Conservation (phyloP, 2,329 filamentous ascomycete species). For the Lachnellula willkommii region DNA sequence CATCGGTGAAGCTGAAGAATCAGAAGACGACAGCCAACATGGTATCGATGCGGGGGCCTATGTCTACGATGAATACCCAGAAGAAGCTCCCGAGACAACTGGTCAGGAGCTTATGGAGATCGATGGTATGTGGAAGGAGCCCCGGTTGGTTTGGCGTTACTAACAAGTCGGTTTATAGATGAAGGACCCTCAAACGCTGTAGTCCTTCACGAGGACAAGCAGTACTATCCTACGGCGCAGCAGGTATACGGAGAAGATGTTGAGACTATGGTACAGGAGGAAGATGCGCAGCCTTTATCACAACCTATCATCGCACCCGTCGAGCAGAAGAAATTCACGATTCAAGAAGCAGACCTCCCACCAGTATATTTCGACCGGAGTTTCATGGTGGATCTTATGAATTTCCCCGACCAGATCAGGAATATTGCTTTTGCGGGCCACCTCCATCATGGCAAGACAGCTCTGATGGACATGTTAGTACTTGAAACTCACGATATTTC, state of each 20-base stretch:
- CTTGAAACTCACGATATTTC: conserved; percentile 87
- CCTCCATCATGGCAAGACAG: conserved; percentile 95
- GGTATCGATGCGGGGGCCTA: conserved; percentile 71
- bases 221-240: conserved; percentile 97
- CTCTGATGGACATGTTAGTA: conserved; percentile 97
- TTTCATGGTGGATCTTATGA: conserved; percentile 95
- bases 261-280: conserved; percentile 92
- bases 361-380: conserved; percentile 80
- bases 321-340: conserved; percentile 90
- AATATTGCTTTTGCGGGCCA: conserved; percentile 92
- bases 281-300: conserved; percentile 88
- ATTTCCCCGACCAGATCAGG: conserved; percentile 87
- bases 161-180: conserved; percentile 41
- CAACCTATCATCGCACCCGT: conserved; percentile 92
- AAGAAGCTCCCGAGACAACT: conserved; percentile 55
- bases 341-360: conserved; percentile 87
- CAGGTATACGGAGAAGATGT: conserved; percentile 94
- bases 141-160: conserved; percentile 10
- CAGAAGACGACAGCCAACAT: conserved; percentile 78
- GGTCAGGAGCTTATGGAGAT: conserved; percentile 91
- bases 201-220: conserved; percentile 97
- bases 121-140: conserved; percentile 53
- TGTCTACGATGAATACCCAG: conserved; percentile 68
- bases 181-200: conserved; percentile 92
- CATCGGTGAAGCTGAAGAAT: conserved; percentile 87